Evolutionary conservation across 768 basidiomycete species (phyloP).

Genomic region (Termitomyces sp.): DNA sequence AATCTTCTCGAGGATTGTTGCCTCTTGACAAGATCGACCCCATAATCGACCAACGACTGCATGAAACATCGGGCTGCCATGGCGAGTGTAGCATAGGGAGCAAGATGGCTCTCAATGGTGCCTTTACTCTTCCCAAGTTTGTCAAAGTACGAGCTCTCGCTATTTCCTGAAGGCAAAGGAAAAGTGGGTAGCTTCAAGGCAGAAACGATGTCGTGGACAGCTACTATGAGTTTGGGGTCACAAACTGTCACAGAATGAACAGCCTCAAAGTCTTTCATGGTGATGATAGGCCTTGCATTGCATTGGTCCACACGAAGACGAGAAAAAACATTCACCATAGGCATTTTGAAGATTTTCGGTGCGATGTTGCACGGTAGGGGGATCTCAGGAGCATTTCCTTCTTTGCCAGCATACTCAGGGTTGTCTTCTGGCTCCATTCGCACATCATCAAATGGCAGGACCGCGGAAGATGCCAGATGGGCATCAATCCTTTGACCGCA

Average conservation of each 20-base stretch:
- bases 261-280: neutral
- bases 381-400: neutral
- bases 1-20: constrained; percentile 21
- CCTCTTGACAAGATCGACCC: constrained; percentile 26
- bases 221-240: constrained; percentile 28
- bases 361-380: constrained; percentile 6
- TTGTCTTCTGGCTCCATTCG: constrained; percentile 1
- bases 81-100: constrained; percentile 35
- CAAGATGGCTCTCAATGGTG: constrained; percentile 28
- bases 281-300: neutral
- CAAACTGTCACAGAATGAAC: constrained; percentile 20
- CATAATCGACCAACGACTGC: constrained; percentile 28
- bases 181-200: constrained; percentile 23
- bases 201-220: constrained; percentile 21
- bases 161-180: constrained; percentile 1
- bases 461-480: constrained; percentile 14
- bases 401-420: neutral
- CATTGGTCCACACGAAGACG: neutral
- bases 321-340: constrained; percentile 22
- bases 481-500: constrained; percentile 24
- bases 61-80: constrained; percentile 28
- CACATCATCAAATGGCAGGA: neutral
- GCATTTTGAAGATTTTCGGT: constrained; percentile 20
- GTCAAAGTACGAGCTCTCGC: constrained; percentile 17
- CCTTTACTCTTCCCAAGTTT: constrained; percentile 19